A percentile compares a stretch with the other conserved stretches of the same genome.
Conservation (phyloP, 805 yeast species). For the Starmerella floricola region DNA sequence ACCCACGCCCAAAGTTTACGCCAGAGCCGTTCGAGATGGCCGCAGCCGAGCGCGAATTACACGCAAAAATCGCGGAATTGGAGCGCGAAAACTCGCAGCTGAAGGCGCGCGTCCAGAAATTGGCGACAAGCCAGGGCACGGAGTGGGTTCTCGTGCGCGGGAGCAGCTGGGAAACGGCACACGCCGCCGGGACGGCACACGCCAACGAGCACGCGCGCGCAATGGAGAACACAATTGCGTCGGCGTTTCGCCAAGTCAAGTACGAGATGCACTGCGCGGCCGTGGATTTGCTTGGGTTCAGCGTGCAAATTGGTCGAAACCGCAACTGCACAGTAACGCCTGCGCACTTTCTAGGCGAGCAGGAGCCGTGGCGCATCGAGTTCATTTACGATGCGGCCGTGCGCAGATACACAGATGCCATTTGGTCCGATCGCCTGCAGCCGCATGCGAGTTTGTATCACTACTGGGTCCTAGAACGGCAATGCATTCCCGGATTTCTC, state of each 20-base stretch:
- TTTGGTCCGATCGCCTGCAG: constrained; percentile 9
- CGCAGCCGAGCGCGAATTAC: too few species aligned
- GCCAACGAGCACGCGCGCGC: not conserved
- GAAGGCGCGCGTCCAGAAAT: not conserved
- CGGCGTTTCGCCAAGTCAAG: constrained; percentile 16
- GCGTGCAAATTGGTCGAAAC: constrained; percentile 5
- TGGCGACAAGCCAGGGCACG: not conserved
- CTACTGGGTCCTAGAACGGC: constrained; percentile 17
- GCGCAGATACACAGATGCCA: constrained; percentile 10
- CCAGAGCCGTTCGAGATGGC: too few species aligned
- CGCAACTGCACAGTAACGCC: constrained; percentile 11
- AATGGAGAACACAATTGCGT: constrained; percentile 1
- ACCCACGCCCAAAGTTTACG: too few species aligned
- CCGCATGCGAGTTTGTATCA: constrained; percentile 1
- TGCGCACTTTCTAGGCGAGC: constrained; percentile 2
- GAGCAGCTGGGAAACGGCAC: constrained; percentile 8
- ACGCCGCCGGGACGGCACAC: not conserved
- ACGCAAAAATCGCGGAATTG: too few species aligned
- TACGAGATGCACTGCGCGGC: constrained; percentile 18
- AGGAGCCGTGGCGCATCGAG: constrained; percentile 3
- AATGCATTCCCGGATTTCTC: constrained; percentile 18
- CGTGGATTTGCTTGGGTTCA: constrained; percentile 15
- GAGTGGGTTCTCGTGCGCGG: constrained; percentile 8
- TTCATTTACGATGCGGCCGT: constrained; percentile 9
- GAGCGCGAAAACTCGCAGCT: not conserved